These are phyloP conservation scores for Pilasporangium apinafurcum DNA, from an alignment of 352 stramenopile genomes.

Conservation along the genomic window DNA sequence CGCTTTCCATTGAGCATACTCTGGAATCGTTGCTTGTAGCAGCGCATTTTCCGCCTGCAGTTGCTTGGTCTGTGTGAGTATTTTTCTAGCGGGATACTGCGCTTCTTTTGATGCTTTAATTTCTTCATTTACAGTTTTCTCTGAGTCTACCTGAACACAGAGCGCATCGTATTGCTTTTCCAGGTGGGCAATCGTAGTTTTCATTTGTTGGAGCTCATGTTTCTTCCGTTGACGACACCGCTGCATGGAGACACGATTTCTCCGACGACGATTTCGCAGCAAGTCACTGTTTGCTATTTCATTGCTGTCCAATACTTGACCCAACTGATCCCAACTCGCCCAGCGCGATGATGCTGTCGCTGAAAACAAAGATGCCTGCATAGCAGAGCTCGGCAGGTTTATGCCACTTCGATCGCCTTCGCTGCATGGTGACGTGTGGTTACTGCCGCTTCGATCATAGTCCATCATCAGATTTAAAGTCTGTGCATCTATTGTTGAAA, in stretches of 20 bases:
- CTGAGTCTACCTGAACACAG: too few relatives aligned
- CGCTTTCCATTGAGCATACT: constrained; percentile 37
- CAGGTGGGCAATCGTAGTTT: constrained; percentile 23
- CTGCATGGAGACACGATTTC: constrained; percentile 58
- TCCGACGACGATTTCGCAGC: constrained; percentile 30
- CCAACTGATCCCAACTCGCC: constrained; percentile 30
- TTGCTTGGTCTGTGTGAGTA: constrained; percentile 19
- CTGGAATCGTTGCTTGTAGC: constrained; percentile 39
- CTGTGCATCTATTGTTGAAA: too few relatives aligned
- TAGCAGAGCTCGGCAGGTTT: too few relatives aligned
- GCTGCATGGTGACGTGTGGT: too few relatives aligned
- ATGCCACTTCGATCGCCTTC: too few relatives aligned
- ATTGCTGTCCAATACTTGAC: constrained; percentile 19
- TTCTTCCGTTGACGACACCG: constrained; percentile 39
- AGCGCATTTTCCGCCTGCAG: constrained; percentile 46
- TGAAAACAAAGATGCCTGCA: too few relatives aligned
- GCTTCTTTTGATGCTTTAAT: constrained; percentile 9
- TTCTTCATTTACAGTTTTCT: too few relatives aligned
- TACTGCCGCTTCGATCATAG: too few relatives aligned
- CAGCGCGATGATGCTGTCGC: constrained; percentile 35
- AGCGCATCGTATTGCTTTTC: constrained; percentile 38
- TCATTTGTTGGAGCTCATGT: constrained; percentile 34
- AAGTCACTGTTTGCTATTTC: constrained; percentile 18
- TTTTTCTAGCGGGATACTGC: constrained; percentile 13
- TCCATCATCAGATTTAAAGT: too few relatives aligned